Base-by-base conservation (phyloP, 2,329 filamentous ascomycete species). In the Chaetothyriales sp. region DNA sequence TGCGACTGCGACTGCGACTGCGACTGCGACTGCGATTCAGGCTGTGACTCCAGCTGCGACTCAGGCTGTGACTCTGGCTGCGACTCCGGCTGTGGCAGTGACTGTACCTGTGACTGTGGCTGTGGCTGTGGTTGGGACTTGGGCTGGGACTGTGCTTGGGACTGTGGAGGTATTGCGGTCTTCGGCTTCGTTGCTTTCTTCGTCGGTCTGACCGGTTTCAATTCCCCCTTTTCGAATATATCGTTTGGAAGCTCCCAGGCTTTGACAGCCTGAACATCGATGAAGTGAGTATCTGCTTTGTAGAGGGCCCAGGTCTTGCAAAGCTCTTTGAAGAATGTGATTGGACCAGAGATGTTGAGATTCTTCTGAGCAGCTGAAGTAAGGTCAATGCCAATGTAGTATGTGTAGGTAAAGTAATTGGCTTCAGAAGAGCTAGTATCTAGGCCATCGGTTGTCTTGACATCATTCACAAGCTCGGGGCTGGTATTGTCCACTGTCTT, bases 181-280 rank as follows among this genome's bases (percentile, higher is more conserved):
- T 56, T 25, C 53, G 50, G 32, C 49, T 57, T 57, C 20, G 51
- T 47, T 12, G 49, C 46, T 63, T 75, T 73, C 65, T 78, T 81
- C 67, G 73, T 70, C 15, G 75, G 73, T 53, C 73, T 77, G 12
- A 66, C 63, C 4, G 85, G 85, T 61, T 79, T 84, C 47, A 72
- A 71, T 67, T 98, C 92, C 61, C 86, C 86, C 9, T 51, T 49
- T 45, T 63, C 76, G 64, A 98, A 98, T 2, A 96, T 81, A 65
- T 98, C 90, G 53, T 86, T 81, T 25, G 92, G 92, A 22, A 98
- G 76, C 63, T 88, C 81, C 64, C 86, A 85, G 68, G 89, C 95
- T 67, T 86, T 83, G 47, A 88, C 82, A 63, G 95, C 83, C 54
- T 87, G 83, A 49, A 96, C 80, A 49, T 82, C 81, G 48, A 98